These are phyloP conservation scores for Zoysia japonica DNA, from an alignment of 176 grass and related monocot species.

Conservation along the genomic window DNA sequence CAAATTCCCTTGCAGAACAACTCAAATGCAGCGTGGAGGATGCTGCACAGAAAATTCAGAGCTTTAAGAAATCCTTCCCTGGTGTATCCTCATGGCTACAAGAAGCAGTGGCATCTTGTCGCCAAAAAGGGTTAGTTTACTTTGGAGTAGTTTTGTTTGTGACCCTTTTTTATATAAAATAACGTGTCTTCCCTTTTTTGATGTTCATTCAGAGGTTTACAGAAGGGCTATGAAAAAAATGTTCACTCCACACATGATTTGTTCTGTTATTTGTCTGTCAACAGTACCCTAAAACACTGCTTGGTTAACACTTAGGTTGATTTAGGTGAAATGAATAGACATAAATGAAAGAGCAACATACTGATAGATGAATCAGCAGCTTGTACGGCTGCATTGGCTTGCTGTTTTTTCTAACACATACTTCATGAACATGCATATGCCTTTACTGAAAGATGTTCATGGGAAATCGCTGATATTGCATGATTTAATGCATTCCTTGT, in stretches of 20 bases:
- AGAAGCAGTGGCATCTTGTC: constrained; percentile 74
- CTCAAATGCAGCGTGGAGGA: constrained; percentile 76
- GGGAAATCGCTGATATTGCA: background rate
- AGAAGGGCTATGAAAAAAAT: constrained; percentile 1
- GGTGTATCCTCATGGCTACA: constrained; percentile 79
- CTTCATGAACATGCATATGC: background rate
- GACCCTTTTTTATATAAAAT: background rate
- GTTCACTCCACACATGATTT: constrained; percentile 10
- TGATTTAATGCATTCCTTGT: background rate
- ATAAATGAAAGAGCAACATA: constrained; percentile 2
- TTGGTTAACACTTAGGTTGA: background rate
- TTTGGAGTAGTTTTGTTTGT: constrained; percentile 22
- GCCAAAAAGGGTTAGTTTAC: constrained; percentile 77
- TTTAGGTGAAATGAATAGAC: background rate
- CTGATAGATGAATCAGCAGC: background rate
- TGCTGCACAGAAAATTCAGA: constrained; percentile 82
- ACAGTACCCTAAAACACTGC: background rate
- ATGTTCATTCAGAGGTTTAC: constrained; percentile 14
- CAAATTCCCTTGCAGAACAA: constrained; percentile 82
- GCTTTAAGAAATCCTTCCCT: constrained; percentile 78
- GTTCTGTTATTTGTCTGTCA: background rate
- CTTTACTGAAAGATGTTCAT: background rate
- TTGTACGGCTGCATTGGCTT: too few relatives aligned
- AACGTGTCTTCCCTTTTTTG: background rate
- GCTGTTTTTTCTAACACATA: too few relatives aligned